Evolutionary conservation across 352 stramenopile species (phyloP).

Genomic region (Chrysophaeum taylorii): DNA sequence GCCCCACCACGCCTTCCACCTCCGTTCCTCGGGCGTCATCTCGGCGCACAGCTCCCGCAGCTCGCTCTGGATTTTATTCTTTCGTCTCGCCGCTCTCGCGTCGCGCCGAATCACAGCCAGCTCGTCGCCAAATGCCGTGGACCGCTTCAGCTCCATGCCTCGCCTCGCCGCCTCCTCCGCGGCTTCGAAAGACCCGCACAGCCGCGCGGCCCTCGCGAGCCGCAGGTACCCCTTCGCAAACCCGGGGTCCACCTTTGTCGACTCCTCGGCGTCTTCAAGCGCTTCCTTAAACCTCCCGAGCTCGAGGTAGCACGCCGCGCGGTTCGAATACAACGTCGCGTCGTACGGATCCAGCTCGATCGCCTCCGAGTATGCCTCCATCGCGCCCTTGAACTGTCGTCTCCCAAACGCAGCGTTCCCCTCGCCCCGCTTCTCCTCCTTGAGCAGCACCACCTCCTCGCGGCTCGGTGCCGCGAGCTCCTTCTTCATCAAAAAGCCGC

Average conservation of each 20-base stretch:
- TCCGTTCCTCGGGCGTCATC: slow-evolving; percentile 11
- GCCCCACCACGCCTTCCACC: slow-evolving; percentile 12
- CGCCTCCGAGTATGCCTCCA: not conserved
- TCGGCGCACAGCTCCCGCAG: slow-evolving; percentile 3
- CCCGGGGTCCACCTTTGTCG: not conserved
- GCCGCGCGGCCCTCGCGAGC: not conserved
- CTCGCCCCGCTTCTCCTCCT: slow-evolving; percentile 4
- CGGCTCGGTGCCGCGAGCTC: not conserved
- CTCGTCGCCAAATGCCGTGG: not conserved
- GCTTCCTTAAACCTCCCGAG: not conserved
- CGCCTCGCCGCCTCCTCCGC: not conserved
- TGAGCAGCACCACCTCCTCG: not conserved
- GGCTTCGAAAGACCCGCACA: not conserved
- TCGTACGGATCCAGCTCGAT: slow-evolving; percentile 8
- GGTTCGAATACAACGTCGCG: slow-evolving; percentile 1
- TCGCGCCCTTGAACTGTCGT: not conserved
- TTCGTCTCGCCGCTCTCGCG: not conserved
- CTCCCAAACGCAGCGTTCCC: not conserved
- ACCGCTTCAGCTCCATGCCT: slow-evolving; percentile 3
- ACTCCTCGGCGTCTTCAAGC: not conserved
- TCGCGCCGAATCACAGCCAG: not conserved
- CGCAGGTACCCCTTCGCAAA: not conserved
- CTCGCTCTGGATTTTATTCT: not conserved
- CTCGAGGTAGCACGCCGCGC: not conserved
- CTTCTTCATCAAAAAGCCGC: not conserved